Conservation (phyloP, 1,139 yeast genomes). For the Geotrichum citri-aurantii region DNA sequence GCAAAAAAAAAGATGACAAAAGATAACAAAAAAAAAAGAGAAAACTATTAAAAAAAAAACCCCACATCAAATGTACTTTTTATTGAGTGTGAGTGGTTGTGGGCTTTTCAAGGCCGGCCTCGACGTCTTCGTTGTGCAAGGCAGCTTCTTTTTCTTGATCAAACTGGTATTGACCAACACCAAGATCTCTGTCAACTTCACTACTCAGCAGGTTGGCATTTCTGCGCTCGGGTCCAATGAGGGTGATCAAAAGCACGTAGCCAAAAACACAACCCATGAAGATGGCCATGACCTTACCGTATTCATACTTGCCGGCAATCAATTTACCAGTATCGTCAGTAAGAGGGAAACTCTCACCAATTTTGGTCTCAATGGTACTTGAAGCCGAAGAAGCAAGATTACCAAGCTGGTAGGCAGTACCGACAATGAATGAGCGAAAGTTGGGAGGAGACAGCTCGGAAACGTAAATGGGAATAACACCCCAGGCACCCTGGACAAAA, state of each 20-base stretch:
- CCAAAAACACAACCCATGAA: conserved; percentile 75
- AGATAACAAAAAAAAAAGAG: not conserved
- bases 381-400: conserved; percentile 79
- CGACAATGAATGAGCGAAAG: conserved; percentile 66
- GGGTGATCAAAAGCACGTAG: conserved; percentile 50
- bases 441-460: conserved; percentile 76
- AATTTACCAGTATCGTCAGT: conserved; percentile 28
- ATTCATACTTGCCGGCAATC: conserved; percentile 39
- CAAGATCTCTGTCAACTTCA: conserved; percentile 5
- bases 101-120: not conserved
- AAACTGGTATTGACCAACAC: conserved; percentile 5
- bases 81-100: not conserved
- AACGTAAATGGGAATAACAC: conserved; percentile 72
- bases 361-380: conserved; percentile 71
- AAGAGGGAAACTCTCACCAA: conserved; percentile 63
- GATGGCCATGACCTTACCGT: conserved; percentile 71
- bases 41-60: too few species aligned
- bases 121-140: conserved; percentile 8
- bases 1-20: too few species aligned
- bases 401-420: conserved; percentile 77
- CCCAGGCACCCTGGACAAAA: conserved; percentile 86
- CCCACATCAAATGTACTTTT: too few species aligned
- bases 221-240: conserved; percentile 73
- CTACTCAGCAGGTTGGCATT: conserved; percentile 29
- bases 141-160: conserved; percentile 11